Conservation (phyloP, 1,284 basidiomycete genomes). For the Cerioporus squamosus region DNA sequence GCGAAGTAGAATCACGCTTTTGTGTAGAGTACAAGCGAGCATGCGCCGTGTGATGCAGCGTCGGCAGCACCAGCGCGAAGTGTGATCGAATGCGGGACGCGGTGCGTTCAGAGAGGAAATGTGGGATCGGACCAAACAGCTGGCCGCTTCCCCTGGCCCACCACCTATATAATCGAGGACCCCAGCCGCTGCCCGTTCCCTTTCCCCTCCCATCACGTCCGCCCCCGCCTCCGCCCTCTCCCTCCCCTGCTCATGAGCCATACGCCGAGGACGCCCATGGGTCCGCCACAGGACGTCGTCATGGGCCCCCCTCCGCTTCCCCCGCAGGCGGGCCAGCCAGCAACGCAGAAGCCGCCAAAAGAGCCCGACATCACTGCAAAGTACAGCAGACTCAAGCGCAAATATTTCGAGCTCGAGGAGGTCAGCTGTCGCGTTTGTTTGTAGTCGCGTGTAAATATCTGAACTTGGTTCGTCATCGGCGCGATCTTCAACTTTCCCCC, state of each 20-base stretch:
- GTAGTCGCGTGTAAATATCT: not conserved
- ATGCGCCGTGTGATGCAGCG: not conserved
- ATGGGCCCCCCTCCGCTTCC: conserved; percentile 53
- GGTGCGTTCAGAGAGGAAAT: conserved; percentile 25
- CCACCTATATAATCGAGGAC: conserved; percentile 27
- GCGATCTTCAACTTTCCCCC: not conserved
- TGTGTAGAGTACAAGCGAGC: not conserved
- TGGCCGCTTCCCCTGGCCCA: conserved; percentile 33
- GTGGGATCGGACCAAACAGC: conserved; percentile 36
- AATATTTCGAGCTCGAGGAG: conserved; percentile 69
- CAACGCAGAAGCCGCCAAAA: conserved; percentile 36
- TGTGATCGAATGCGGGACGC: conserved; percentile 19
- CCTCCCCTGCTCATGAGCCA: conserved; percentile 32
- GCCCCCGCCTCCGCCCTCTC: conserved; percentile 21
- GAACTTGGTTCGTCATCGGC: conserved; percentile 7
- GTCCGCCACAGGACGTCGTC: conserved; percentile 45
- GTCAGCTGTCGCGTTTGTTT: conserved; percentile 42
- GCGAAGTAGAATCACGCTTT: no score
- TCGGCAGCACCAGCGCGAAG: conserved; percentile 13
- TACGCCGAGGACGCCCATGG: conserved; percentile 30
- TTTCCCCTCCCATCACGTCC: conserved; percentile 25
- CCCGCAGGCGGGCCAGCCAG: conserved; percentile 35
- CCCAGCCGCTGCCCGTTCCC: conserved; percentile 22
- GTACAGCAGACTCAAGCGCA: conserved; percentile 63
- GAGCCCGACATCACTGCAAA: conserved; percentile 57